A percentile compares a stretch with the other conserved stretches of the same genome.
Conservation (phyloP, 1,284 basidiomycete genomes). For the Rhodotorula mucilaginosa region DNA sequence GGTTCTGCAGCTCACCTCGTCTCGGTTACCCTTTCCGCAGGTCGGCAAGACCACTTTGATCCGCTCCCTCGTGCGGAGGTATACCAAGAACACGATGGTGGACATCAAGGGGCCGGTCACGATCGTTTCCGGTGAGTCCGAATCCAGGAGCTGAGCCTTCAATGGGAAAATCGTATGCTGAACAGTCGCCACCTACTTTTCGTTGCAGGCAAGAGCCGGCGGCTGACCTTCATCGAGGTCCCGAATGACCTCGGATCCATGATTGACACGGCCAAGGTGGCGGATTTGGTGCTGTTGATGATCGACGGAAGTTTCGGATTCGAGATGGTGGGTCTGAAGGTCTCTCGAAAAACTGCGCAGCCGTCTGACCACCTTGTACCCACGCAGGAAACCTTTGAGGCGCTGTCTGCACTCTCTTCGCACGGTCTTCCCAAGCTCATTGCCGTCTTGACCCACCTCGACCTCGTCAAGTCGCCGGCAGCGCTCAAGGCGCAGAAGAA, state of each 20-base stretch:
- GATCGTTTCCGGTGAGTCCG: conserved; percentile 63
- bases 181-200: not conserved
- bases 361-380: no score
- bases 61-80: conserved; percentile 85
- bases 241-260: conserved; percentile 97
- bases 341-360: no score
- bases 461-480: conserved; percentile 90
- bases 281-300: conserved; percentile 93
- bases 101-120: conserved; percentile 93
- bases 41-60: conserved; percentile 92
- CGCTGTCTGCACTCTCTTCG: conserved; percentile 91
- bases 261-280: conserved; percentile 97
- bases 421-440: conserved; percentile 99
- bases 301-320: conserved; percentile 97
- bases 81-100: conserved; percentile 89
- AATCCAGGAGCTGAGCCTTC: not conserved
- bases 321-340: conserved; percentile 73
- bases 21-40: conserved; percentile 36
- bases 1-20: not conserved
- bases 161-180: conserved; percentile 45
- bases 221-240: conserved; percentile 94
- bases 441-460: conserved; percentile 91
- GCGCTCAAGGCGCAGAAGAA: conserved; percentile 91
- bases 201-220: conserved; percentile 70
- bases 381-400: conserved; percentile 93